These are phyloP conservation scores for Colletotrichum somersetense DNA, from an alignment of 2,329 filamentous ascomycete genomes.

Conservation along the genomic window DNA sequence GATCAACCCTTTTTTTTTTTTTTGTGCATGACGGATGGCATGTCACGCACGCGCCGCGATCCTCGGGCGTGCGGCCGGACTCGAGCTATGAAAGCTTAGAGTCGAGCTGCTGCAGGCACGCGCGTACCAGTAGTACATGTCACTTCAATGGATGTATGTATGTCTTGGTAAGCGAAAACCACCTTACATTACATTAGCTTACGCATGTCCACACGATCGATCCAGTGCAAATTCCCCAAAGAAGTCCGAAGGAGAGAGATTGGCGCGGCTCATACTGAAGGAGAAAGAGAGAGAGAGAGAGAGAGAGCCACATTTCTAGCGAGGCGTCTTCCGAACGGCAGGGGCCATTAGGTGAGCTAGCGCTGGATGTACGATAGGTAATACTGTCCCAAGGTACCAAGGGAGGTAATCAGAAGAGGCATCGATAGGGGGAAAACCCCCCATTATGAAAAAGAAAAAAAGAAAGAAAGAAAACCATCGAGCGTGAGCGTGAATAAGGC, in stretches of 20 bases:
- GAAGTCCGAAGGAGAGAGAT: constrained; percentile 12
- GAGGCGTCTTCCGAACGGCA: too few relatives aligned
- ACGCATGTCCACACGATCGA: neutral
- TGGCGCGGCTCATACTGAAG: neutral
- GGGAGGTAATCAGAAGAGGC: neutral
- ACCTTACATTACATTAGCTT: neutral
- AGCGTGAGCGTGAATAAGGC: neutral
- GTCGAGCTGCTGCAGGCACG: constrained; percentile 34
- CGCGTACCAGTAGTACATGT: constrained; percentile 13
- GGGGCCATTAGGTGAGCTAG: neutral
- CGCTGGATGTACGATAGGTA: neutral
- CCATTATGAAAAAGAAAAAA: too few relatives aligned
- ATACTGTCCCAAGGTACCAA: neutral
- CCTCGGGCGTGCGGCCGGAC: constrained; percentile 15
- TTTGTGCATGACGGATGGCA: neutral
- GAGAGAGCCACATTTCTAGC: constrained; percentile 9
- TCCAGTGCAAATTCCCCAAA: neutral
- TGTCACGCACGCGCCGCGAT: constrained; percentile 10
- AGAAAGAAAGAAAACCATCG: too few relatives aligned
- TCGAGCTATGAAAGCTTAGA: constrained; percentile 22
- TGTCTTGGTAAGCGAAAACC: neutral
- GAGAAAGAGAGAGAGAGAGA: neutral
- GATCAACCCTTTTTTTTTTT: constrained; percentile 7
- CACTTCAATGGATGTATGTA: constrained; percentile 3
- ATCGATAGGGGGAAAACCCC: neutral